Percentiles rank a stretch among this genome's conserved stretches.
These are phyloP conservation scores for Alloascoidea africana DNA, from an alignment of 805 yeast species.

Conservation along the genomic window DNA sequence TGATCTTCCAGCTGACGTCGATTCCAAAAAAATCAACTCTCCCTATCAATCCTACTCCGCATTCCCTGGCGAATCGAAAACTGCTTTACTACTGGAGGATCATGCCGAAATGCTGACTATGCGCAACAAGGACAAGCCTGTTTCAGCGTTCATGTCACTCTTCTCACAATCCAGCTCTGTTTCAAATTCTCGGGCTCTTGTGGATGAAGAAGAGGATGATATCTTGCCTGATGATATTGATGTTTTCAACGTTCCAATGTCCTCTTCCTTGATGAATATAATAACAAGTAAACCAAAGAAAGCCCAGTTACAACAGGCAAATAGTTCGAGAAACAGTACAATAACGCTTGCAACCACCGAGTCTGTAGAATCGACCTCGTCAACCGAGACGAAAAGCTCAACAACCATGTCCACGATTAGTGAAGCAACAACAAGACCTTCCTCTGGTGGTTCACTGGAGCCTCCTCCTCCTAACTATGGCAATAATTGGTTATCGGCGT, in stretches of 20 bases:
- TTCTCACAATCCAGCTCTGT: too few relatives aligned
- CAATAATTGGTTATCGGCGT: slow-evolving; percentile 5
- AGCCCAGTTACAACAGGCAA: not conserved
- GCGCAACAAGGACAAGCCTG: too few relatives aligned
- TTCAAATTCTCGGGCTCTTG: too few relatives aligned
- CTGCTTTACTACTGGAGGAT: too few relatives aligned
- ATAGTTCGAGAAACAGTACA: not conserved
- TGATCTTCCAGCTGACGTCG: too few relatives aligned
- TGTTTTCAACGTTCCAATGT: slow-evolving; percentile 27
- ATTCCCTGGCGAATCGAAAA: too few relatives aligned
- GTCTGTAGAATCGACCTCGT: not conserved
- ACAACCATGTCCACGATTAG: not conserved
- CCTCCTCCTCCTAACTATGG: slow-evolving; percentile 2
- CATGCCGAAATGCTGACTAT: too few relatives aligned
- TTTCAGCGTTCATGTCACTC: too few relatives aligned
- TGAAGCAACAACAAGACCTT: not conserved
- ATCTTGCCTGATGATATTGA: slow-evolving; percentile 21
- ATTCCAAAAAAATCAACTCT: too few relatives aligned
- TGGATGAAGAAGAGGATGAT: slow-evolving; percentile 15
- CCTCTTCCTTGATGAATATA: slow-evolving; percentile 15
- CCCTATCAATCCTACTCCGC: too few relatives aligned
- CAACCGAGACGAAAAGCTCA: not conserved
- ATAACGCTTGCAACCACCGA: not conserved
- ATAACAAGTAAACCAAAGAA: slow-evolving; percentile 11
- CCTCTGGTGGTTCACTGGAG: not conserved